Evolutionary conservation across 192 early-diverging fungal species (phyloP).

Genomic region (Martensiomyces pterosporus): DNA sequence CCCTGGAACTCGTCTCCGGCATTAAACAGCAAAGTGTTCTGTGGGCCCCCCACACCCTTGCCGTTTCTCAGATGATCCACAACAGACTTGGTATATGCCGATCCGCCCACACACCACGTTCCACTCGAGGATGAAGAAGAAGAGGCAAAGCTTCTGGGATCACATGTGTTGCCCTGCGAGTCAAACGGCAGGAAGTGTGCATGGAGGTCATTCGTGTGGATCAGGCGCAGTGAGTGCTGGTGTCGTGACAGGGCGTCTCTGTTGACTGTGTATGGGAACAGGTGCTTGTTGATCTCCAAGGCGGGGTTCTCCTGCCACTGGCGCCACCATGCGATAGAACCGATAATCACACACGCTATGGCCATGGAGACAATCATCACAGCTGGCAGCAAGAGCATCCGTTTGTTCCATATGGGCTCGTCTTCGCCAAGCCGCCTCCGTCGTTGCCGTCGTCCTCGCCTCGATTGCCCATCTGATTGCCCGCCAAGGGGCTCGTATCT

Average conservation of each 20-base stretch:
- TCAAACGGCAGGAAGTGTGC: constrained; percentile 51
- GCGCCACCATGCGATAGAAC: constrained; percentile 21
- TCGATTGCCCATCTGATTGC: too few species aligned
- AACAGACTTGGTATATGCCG: constrained; percentile 60
- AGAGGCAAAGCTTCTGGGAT: too few species aligned
- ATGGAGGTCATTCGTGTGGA: constrained; percentile 61
- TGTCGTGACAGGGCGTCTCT: constrained; percentile 1
- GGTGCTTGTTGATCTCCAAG: constrained; percentile 5
- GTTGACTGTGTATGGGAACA: constrained; percentile 24
- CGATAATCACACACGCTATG: constrained; percentile 9
- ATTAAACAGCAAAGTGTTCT: constrained; percentile 61
- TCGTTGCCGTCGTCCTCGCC: too few species aligned
- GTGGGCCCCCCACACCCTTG: constrained; percentile 23
- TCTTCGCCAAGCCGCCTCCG: background rate
- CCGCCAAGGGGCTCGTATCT: constrained; percentile 1
- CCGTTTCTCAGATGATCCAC: constrained; percentile 56
- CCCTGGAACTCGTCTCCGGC: constrained; percentile 70
- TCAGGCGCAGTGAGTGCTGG: constrained; percentile 42
- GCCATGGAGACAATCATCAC: constrained; percentile 27
- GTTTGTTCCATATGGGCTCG: constrained; percentile 38
- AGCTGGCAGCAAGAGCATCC: constrained; percentile 30
- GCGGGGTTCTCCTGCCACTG: constrained; percentile 8
- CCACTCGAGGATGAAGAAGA: too few species aligned
- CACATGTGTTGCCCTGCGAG: constrained; percentile 45
- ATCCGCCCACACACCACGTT: constrained; percentile 57